These are phyloP conservation scores for Echites panduratus DNA, from an alignment of 257 asterid genomes.

Conservation along the genomic window DNA sequence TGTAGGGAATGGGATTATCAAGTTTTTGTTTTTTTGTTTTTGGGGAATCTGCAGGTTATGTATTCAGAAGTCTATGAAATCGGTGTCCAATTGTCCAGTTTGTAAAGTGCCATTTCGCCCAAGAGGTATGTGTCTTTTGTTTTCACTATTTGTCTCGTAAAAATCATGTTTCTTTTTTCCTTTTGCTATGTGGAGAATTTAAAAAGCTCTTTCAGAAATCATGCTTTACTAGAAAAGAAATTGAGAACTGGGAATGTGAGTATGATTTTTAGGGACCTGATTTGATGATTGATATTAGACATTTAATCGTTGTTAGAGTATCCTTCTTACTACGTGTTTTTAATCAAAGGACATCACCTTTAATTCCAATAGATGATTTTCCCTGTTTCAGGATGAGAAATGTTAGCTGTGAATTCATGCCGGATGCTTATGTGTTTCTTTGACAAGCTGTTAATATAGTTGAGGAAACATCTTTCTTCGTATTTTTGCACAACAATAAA, in stretches of 20 bases:
- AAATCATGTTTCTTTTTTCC: not conserved
- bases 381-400: not conserved
- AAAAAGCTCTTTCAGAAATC: not conserved
- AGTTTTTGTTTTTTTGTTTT: not conserved
- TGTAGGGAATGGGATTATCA: not conserved
- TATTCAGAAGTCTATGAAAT: slow-evolving; percentile 74
- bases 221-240: not conserved
- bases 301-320: not conserved
- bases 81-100: slow-evolving; percentile 73
- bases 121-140: slow-evolving; percentile 47
- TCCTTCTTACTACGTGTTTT: not conserved
- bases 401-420: not conserved
- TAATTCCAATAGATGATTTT: not conserved
- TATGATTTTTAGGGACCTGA: not conserved
- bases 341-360: not conserved
- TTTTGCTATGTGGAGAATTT: not conserved
- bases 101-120: slow-evolving; percentile 88
- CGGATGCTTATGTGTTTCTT: not conserved
- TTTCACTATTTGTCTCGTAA: not conserved
- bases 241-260: not conserved
- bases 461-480: not conserved
- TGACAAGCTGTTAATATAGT: not conserved
- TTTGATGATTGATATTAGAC: not conserved
- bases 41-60: slow-evolving; percentile 44
- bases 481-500: not conserved